These are phyloP conservation scores for Schizochytrium sp. DNA, from an alignment of 108 stramenopile species.

Conservation along the genomic window DNA sequence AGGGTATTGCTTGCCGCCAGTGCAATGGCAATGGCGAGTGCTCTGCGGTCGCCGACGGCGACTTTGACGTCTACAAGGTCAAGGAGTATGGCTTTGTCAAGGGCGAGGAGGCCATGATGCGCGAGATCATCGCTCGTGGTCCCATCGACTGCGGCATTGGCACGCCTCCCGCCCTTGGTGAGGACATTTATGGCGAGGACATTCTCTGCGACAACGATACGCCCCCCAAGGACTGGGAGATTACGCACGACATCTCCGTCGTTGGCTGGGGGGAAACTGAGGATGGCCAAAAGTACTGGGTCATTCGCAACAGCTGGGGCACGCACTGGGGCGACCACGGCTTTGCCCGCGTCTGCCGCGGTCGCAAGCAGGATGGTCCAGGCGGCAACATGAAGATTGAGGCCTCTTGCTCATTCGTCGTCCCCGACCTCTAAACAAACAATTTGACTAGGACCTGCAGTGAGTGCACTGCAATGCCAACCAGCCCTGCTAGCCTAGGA, in stretches of 20 bases:
- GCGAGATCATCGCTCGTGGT: background rate
- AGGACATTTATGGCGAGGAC: background rate
- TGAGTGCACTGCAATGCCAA: no score
- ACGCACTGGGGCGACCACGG: slow-evolving; percentile 27
- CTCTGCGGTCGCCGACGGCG: background rate
- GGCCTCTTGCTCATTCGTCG: background rate
- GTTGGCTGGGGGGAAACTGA: slow-evolving; percentile 26
- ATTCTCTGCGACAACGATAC: slow-evolving; percentile 10
- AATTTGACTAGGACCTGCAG: no score
- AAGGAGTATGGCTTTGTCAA: background rate
- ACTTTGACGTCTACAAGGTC: background rate
- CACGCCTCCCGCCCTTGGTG: background rate
- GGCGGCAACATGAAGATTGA: slow-evolving; percentile 16
- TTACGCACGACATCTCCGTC: slow-evolving; percentile 24
- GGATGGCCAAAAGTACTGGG: slow-evolving; percentile 37
- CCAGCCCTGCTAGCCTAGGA: no score
- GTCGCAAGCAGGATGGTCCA: background rate
- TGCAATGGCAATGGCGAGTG: background rate
- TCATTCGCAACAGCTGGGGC: slow-evolving; percentile 39
- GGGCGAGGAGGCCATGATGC: background rate
- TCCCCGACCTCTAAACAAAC: background rate
- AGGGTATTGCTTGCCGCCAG: background rate
- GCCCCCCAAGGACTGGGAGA: background rate
- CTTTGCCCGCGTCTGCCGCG: slow-evolving; percentile 25
- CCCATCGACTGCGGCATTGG: slow-evolving; percentile 10